Conservation (phyloP, 1,284 basidiomycete species). For the Meripilus lineatus region DNA sequence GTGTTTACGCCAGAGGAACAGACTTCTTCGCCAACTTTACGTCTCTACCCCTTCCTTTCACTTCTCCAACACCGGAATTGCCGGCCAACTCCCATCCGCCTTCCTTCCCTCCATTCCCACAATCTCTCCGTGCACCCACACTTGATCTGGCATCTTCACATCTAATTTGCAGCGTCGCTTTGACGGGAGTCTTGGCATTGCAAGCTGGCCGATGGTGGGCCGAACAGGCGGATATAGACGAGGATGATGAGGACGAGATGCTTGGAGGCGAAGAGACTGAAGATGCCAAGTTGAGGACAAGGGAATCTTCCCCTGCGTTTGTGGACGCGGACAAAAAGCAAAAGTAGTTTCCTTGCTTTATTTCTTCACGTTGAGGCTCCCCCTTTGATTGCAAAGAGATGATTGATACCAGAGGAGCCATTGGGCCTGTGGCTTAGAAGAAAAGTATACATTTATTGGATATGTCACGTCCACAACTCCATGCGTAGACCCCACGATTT, state of each 20-base stretch:
- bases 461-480: too few species aligned
- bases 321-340: conserved; percentile 1
- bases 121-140: conserved; percentile 49
- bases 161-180: conserved; percentile 76
- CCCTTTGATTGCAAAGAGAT: too few species aligned
- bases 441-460: too few species aligned
- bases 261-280: conserved; percentile 11
- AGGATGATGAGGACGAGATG: conserved; percentile 21
- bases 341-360: too few species aligned
- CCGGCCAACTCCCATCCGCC: conserved; percentile 15
- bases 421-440: too few species aligned
- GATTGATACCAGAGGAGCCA: too few species aligned
- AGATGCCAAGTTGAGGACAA: neutral
- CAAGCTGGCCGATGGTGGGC: conserved; percentile 81
- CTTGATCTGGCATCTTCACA: conserved; percentile 76
- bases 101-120: conserved; percentile 20
- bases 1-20: too few species aligned
- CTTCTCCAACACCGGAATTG: conserved; percentile 6
- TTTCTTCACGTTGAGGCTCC: too few species aligned
- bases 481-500: too few species aligned
- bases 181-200: conserved; percentile 73
- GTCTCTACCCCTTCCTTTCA: conserved; percentile 38
- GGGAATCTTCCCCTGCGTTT: neutral
- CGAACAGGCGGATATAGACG: conserved; percentile 50
- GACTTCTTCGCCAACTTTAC: conserved; percentile 54